Evolutionary conservation across 192 early-diverging fungal species (phyloP).

Genomic region (Backusella australiensis): DNA sequence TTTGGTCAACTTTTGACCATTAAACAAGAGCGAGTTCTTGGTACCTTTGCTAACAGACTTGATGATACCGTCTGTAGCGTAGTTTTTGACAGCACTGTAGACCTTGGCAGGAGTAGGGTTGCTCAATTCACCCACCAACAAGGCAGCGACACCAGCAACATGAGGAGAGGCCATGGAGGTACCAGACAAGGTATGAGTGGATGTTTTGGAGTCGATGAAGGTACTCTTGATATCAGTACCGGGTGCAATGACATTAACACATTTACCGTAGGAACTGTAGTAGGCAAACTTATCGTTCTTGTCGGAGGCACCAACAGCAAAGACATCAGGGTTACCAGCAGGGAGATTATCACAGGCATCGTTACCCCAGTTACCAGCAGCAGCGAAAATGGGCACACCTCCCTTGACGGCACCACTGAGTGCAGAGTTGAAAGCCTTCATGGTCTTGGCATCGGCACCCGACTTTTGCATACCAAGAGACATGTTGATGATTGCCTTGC

Average conservation of each 20-base stretch:
- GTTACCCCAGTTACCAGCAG: constrained; percentile 66
- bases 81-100: constrained; percentile 52
- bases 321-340: constrained; percentile 56
- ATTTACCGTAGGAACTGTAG: constrained; percentile 87
- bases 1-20: constrained; percentile 6
- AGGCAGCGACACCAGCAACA: constrained; percentile 84
- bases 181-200: constrained; percentile 88
- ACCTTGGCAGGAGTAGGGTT: constrained; percentile 46
- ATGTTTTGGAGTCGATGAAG: constrained; percentile 71
- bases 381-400: constrained; percentile 72
- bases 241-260: constrained; percentile 94
- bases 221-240: constrained; percentile 74
- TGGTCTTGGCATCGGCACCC: constrained; percentile 42
- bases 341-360: constrained; percentile 70
- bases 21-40: constrained; percentile 10
- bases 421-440: constrained; percentile 59
- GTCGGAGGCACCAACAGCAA: constrained; percentile 88
- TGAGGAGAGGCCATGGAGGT: constrained; percentile 96
- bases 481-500: constrained; percentile 69
- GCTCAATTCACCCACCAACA: constrained; percentile 39
- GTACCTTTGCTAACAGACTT: constrained; percentile 15
- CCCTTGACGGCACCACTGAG: constrained; percentile 52
- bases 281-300: constrained; percentile 70
- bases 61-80: constrained; percentile 54
- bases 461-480: constrained; percentile 55